A percentile compares a stretch with the other conserved stretches of the same genome.
These are phyloP conservation scores for Coprinellus aureogranulatus DNA, from an alignment of 768 basidiomycete genomes.

Conservation along the genomic window DNA sequence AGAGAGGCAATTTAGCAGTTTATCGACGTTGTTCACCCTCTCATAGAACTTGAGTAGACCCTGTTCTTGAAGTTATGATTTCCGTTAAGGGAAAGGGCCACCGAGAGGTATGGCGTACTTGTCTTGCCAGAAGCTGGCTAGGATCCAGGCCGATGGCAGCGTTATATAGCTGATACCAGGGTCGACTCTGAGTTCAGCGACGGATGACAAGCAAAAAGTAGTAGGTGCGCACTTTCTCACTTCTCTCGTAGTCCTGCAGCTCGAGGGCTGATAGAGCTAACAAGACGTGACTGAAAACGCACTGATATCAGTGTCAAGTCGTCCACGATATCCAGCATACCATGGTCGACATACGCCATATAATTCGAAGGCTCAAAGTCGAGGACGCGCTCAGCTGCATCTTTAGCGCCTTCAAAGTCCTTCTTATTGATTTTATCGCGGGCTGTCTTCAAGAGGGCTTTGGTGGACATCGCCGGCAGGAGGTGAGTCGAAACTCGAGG, in stretches of 20 bases:
- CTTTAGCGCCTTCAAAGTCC: conserved; percentile 65
- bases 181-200: conserved; percentile 12
- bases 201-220: not conserved
- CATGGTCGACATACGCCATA: conserved; percentile 69
- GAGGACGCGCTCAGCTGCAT: conserved; percentile 63
- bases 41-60: conserved; percentile 76
- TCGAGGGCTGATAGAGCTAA: conserved; percentile 78
- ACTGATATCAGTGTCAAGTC: too few species aligned
- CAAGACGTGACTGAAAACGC: conserved; percentile 69
- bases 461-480: conserved; percentile 36
- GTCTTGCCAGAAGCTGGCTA: conserved; percentile 77
- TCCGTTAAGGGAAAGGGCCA: conserved; percentile 14
- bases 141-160: conserved; percentile 73
- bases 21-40: conserved; percentile 54
- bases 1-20: conserved; percentile 51
- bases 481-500: conserved; percentile 49
- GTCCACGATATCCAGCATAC: too few species aligned
- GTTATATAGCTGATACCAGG: conserved; percentile 59
- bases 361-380: conserved; percentile 82
- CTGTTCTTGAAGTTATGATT: conserved; percentile 33
- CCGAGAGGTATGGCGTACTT: conserved; percentile 46
- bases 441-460: conserved; percentile 59
- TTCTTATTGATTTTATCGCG: conserved; percentile 75
- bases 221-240: conserved; percentile 74
- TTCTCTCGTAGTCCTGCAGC: conserved; percentile 63